Evolutionary conservation across 305 asterid species (phyloP).

Genomic region (Ruellia speciosa): DNA sequence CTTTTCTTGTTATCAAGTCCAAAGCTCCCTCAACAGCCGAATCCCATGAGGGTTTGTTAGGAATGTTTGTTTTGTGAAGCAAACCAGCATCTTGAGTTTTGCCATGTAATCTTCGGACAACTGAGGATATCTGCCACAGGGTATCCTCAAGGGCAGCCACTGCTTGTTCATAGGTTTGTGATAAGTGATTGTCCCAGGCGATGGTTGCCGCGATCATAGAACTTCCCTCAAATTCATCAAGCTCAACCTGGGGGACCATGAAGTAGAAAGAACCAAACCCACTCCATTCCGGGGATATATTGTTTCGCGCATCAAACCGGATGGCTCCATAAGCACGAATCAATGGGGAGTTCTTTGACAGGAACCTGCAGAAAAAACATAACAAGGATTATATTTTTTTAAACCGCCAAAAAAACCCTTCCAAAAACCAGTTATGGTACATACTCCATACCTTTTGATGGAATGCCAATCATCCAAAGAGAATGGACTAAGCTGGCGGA

Average conservation of each 20-base stretch:
- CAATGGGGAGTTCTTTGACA: constrained; percentile 73
- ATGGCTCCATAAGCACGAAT: constrained; percentile 92
- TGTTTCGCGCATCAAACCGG: constrained; percentile 61
- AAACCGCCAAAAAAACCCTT: neutral
- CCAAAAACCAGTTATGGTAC: neutral
- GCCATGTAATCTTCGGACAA: constrained; percentile 28
- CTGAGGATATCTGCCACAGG: constrained; percentile 62
- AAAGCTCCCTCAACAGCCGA: constrained; percentile 52
- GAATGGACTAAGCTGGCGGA: constrained; percentile 60
- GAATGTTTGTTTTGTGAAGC: constrained; percentile 53
- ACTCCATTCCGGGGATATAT: constrained; percentile 65
- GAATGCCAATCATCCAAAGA: constrained; percentile 69
- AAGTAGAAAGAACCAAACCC: constrained; percentile 85
- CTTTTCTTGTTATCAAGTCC: constrained; percentile 43
- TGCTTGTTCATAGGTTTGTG: constrained; percentile 54
- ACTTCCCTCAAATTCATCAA: constrained; percentile 79
- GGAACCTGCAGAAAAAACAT: constrained; percentile 29
- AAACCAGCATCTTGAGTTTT: constrained; percentile 32
- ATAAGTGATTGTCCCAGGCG: constrained; percentile 78
- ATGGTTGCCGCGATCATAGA: constrained; percentile 82
- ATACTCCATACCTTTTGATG: constrained; percentile 35
- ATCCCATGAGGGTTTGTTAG: constrained; percentile 67
- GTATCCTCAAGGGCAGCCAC: constrained; percentile 62
- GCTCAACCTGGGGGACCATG: constrained; percentile 87
- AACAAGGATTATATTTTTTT: neutral